Percentiles rank a stretch among this genome's conserved stretches.
Conservation (phyloP, 129 eudicot species). For the Artemisia argyi region DNA sequence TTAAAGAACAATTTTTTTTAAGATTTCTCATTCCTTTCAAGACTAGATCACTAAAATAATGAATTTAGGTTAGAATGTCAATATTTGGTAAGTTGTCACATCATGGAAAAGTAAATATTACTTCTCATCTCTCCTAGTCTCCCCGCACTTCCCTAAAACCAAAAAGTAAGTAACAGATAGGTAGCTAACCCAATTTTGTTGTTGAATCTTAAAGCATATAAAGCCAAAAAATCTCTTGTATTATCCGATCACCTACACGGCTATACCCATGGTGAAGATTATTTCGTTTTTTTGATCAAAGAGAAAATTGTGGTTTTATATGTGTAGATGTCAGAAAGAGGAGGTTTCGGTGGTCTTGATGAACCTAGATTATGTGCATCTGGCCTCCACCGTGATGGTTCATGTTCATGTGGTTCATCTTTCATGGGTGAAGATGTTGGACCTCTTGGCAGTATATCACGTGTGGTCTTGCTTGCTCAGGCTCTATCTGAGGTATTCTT, state of each 20-base stretch:
- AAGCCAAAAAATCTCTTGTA: not conserved
- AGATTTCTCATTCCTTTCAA: constrained; percentile 17
- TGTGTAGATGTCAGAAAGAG: constrained; percentile 66
- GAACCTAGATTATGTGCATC: constrained; percentile 59
- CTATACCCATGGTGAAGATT: constrained; percentile 8
- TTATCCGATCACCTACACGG: not conserved
- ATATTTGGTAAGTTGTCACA: constrained; percentile 36
- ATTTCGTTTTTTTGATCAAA: not conserved
- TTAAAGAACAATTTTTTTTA: constrained; percentile 5
- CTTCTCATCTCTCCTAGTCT: constrained; percentile 26
- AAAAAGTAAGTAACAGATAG: constrained; percentile 14
- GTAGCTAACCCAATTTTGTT: not conserved
- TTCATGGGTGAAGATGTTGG: constrained; percentile 62
- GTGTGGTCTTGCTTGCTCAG: constrained; percentile 79
- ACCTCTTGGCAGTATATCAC: constrained; percentile 66
- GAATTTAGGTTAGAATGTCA: constrained; percentile 28
- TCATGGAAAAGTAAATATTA: constrained; percentile 22
- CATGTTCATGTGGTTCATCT: constrained; percentile 67
- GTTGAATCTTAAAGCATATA: not conserved
- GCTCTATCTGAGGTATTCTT: constrained; percentile 81
- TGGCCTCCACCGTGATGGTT: constrained; percentile 65
- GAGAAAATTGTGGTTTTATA: constrained; percentile 19
- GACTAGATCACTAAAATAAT: not conserved
- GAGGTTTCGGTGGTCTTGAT: constrained; percentile 41
- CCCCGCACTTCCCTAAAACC: constrained; percentile 25